These are phyloP conservation scores for Apostasia ramifera DNA, from an alignment of 106 monocot species.

Conservation along the genomic window DNA sequence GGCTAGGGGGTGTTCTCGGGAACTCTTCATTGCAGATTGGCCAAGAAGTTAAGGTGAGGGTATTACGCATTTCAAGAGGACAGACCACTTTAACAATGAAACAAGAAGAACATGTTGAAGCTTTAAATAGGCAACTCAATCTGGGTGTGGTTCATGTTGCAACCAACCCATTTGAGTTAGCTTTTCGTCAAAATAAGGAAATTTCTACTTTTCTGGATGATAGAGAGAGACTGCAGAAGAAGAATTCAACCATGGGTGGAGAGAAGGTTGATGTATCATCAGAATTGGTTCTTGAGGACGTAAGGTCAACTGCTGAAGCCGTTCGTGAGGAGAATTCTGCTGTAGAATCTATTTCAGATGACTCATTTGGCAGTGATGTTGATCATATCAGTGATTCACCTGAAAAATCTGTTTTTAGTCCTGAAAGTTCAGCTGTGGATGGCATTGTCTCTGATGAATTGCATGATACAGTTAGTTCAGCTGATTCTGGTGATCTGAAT, in stretches of 20 bases:
- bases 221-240: slow-evolving; percentile 33
- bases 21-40: slow-evolving; percentile 58
- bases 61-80: slow-evolving; percentile 67
- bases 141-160: slow-evolving; percentile 52
- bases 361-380: slow-evolving; percentile 4
- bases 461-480: neutral
- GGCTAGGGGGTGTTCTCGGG: slow-evolving; percentile 47
- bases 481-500: neutral
- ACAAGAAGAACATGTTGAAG: slow-evolving; percentile 69
- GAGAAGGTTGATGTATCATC: slow-evolving; percentile 18
- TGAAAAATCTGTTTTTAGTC: slow-evolving; percentile 7
- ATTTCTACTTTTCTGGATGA: slow-evolving; percentile 67
- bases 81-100: slow-evolving; percentile 88
- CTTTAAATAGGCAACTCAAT: slow-evolving; percentile 51
- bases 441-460: slow-evolving; percentile 6
- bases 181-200: slow-evolving; percentile 80
- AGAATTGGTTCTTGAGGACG: slow-evolving; percentile 1
- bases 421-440: slow-evolving; percentile 14
- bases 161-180: slow-evolving; percentile 68
- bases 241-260: slow-evolving; percentile 5
- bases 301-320: slow-evolving; percentile 10
- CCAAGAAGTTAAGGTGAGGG: slow-evolving; percentile 62
- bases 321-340: slow-evolving; percentile 7
- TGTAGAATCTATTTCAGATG: slow-evolving; percentile 17
- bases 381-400: slow-evolving; percentile 6